Percentiles rank a stretch among this genome's conserved stretches.
phyloP scores from a whole-genome alignment of 352 stramenopile genomes.

The Ophiocytium majus region DNA sequence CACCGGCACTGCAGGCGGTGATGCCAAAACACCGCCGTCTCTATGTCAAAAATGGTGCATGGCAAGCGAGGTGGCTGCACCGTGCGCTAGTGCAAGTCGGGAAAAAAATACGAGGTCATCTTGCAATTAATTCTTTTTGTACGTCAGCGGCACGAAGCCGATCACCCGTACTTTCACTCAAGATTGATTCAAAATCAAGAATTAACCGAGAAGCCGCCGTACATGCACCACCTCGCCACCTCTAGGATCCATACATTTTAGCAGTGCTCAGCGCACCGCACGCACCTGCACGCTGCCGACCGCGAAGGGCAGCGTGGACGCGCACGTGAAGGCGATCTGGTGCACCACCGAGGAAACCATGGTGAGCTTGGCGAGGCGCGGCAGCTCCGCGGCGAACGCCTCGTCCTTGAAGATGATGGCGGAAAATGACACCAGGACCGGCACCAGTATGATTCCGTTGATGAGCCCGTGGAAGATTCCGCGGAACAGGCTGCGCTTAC shows the following conservation, averaged over 20 bases:
- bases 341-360: conserved; percentile 92
- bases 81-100: too few relatives aligned
- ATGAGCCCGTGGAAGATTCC: conserved; percentile 13
- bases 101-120: too few relatives aligned
- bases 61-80: too few relatives aligned
- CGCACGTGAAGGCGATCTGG: conserved; percentile 83
- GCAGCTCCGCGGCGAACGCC: conserved; percentile 77
- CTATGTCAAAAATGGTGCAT: too few relatives aligned
- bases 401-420: conserved; percentile 93
- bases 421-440: conserved; percentile 66
- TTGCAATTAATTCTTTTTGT: too few relatives aligned
- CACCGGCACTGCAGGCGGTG: too few relatives aligned
- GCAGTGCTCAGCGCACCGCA: too few relatives aligned
- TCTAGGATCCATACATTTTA: too few relatives aligned
- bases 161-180: neutral
- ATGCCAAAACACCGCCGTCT: too few relatives aligned
- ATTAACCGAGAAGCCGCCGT: neutral
- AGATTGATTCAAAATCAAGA: conserved; percentile 5
- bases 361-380: conserved; percentile 86
- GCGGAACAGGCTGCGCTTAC: neutral
- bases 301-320: conserved; percentile 89
- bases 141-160: neutral
- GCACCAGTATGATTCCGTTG: conserved; percentile 41
- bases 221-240: too few relatives aligned
- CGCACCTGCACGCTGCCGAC: conserved; percentile 97